A percentile compares a stretch with the other conserved stretches of the same genome.
Evolutionary conservation across 1,139 yeast species (phyloP).

Genomic region (Blastobotrys raffinosifermentans): DNA sequence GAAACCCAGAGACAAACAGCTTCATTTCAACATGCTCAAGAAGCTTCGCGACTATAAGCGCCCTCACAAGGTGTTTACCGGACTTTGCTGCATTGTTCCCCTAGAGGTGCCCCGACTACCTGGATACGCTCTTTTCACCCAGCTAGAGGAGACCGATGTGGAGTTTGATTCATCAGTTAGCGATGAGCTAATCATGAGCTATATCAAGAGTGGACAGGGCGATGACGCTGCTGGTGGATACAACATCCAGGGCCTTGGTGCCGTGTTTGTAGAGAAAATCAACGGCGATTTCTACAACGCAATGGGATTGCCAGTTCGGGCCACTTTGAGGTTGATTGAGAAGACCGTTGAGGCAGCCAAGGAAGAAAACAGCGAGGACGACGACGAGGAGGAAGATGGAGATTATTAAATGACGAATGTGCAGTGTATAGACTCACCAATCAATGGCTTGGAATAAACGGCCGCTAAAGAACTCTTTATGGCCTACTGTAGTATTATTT

Average conservation of each 20-base stretch:
- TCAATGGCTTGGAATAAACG: no score
- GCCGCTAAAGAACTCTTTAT: no score
- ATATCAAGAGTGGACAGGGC: slow-evolving; percentile 71
- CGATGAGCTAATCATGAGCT: slow-evolving; percentile 50
- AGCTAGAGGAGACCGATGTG: slow-evolving; percentile 44
- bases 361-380: slow-evolving; percentile 13
- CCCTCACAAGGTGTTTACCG: slow-evolving; percentile 59
- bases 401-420: no score
- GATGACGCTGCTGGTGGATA: slow-evolving; percentile 87
- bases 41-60: slow-evolving; percentile 39
- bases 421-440: no score
- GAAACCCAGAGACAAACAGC: slow-evolving; percentile 52
- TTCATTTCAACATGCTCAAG: slow-evolving; percentile 34
- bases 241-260: slow-evolving; percentile 65
- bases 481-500: no score
- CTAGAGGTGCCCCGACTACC: slow-evolving; percentile 35
- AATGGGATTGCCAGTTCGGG: slow-evolving; percentile 78
- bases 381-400: slow-evolving; percentile 12
- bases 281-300: slow-evolving; percentile 81
- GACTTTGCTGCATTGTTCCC: slow-evolving; percentile 51
- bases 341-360: slow-evolving; percentile 28
- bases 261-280: slow-evolving; percentile 50
- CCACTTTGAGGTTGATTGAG: slow-evolving; percentile 44
- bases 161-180: slow-evolving; percentile 44
- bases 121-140: slow-evolving; percentile 36